Base-by-base conservation (phyloP, 108 stramenopile genomes). In the Cyclotella baltica region DNA sequence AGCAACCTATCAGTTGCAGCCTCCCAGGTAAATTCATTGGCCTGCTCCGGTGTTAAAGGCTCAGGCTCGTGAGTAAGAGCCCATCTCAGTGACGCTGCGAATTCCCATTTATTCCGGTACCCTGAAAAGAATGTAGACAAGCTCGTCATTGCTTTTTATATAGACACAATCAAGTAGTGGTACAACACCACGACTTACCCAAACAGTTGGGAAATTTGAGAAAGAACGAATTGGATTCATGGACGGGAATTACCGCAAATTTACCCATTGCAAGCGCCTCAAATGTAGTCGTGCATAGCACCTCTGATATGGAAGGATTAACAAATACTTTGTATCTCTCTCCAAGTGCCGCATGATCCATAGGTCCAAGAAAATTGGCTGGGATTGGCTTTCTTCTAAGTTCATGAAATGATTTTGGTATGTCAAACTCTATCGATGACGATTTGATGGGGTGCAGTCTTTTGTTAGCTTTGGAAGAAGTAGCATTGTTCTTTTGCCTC, bases 301-400 rank as follows among this genome's bases (percentile, higher is more conserved):
- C 95, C 55, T 96, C 95, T 19, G 91, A 88, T 1, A 89, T 67
- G 29, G 90, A 91, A 30, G 95, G 95, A 70, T 96, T 96, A 18
- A 96, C 87, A 66, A 96, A 92, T n/a, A 93, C 73, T 59, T 87
- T 93, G 80, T 90, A 87, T 20, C 80, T 70, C 23, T 76, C 58
- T 50, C 80, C 82, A 34, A 91, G 81, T 16, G 36, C 31, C 19
- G 89, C 89, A 64, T 94, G 93, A 77, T 94, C 93, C 11, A 90
- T 84, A 4, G 90, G 87, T 10, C 91, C 93, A 16, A 75, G 81
- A 76, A 94, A 94, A 20, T 72, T 76, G 16, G 90, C 88, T 53
- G 93, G 91, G 43, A 94, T 89, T 0, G 93, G 82, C 23, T 88
- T 76, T n/a, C 80, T 65, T 30, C 93, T 77, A 16, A 77, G 73